A percentile compares a stretch with the other conserved stretches of the same genome.
These are phyloP conservation scores for Cryphonectria parasitica DNA, from an alignment of 2,329 filamentous ascomycete species.

Conservation along the genomic window DNA sequence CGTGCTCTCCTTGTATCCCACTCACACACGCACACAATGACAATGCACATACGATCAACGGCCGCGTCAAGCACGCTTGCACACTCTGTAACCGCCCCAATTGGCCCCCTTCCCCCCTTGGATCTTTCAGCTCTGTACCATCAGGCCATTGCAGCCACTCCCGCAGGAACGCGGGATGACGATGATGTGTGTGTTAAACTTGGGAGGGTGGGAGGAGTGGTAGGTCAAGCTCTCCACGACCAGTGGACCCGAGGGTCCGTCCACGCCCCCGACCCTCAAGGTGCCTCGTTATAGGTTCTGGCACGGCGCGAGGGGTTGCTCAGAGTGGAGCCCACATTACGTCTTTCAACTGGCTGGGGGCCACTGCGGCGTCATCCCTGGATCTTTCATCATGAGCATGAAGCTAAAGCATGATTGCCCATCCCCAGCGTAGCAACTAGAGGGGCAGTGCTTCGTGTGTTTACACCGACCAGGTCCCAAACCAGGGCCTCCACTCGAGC, in stretches of 20 bases:
- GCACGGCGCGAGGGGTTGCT: slow-evolving; percentile 8
- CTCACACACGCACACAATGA: neutral
- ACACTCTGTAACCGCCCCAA: slow-evolving; percentile 25
- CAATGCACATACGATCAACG: neutral
- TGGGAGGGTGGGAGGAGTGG: slow-evolving; percentile 6
- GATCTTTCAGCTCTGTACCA: slow-evolving; percentile 18
- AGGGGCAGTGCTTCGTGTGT: slow-evolving; percentile 23
- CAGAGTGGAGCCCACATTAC: slow-evolving; percentile 2
- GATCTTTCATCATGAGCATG: slow-evolving; percentile 13
- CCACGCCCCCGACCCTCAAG: slow-evolving; percentile 8
- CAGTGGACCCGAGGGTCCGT: slow-evolving; percentile 15
- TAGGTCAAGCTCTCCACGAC: neutral
- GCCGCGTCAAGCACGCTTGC: slow-evolving; percentile 27
- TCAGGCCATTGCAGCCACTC: neutral
- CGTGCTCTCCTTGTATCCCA: slow-evolving; percentile 18
- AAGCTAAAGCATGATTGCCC: slow-evolving; percentile 5
- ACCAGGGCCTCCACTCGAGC: slow-evolving; percentile 21
- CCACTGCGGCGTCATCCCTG: slow-evolving; percentile 23
- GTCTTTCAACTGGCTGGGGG: slow-evolving; percentile 16
- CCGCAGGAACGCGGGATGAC: slow-evolving; percentile 13
- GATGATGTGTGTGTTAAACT: slow-evolving; percentile 14
- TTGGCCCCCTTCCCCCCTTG: neutral
- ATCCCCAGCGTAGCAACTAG: slow-evolving; percentile 12
- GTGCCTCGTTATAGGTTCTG: slow-evolving; percentile 3
- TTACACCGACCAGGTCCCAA: slow-evolving; percentile 9